Percentiles rank a stretch among this genome's conserved stretches.
Evolutionary conservation across 164 flowering plant species (phyloP).

Genomic region (Saururus chinensis): DNA sequence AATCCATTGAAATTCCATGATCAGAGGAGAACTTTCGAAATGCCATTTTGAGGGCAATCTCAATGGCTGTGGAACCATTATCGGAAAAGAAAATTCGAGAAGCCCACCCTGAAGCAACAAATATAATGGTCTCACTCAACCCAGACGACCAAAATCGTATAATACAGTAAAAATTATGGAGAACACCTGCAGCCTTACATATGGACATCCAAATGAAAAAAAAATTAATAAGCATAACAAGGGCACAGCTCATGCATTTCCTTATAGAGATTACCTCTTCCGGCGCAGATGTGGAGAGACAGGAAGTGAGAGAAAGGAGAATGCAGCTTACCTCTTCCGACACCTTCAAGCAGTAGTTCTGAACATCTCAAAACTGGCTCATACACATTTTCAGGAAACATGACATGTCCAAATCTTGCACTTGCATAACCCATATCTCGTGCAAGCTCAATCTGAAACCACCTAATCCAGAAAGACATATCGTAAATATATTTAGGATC

Average conservation of each 20-base stretch:
- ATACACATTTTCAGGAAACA: conserved; percentile 98
- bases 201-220: neutral
- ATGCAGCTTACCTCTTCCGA: conserved; percentile 60
- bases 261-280: conserved; percentile 43
- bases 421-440: conserved; percentile 95
- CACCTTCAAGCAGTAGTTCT: conserved; percentile 86
- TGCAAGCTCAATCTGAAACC: conserved; percentile 96
- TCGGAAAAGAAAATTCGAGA: conserved; percentile 85
- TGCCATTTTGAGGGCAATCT: conserved; percentile 97
- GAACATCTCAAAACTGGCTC: conserved; percentile 91
- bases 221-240: neutral
- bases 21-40: conserved; percentile 82
- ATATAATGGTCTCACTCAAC: neutral
- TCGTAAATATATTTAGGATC: conserved; percentile 21
- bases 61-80: conserved; percentile 95
- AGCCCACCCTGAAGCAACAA: conserved; percentile 71
- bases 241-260: neutral
- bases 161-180: too few relatives aligned
- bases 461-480: conserved; percentile 42
- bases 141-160: neutral
- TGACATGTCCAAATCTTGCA: conserved; percentile 95
- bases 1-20: conserved; percentile 34
- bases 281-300: conserved; percentile 8
- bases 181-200: too few relatives aligned
- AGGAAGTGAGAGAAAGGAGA: neutral